Evolutionary conservation across 768 basidiomycete species (phyloP).

Genomic region (Tubosaeta sp.): DNA sequence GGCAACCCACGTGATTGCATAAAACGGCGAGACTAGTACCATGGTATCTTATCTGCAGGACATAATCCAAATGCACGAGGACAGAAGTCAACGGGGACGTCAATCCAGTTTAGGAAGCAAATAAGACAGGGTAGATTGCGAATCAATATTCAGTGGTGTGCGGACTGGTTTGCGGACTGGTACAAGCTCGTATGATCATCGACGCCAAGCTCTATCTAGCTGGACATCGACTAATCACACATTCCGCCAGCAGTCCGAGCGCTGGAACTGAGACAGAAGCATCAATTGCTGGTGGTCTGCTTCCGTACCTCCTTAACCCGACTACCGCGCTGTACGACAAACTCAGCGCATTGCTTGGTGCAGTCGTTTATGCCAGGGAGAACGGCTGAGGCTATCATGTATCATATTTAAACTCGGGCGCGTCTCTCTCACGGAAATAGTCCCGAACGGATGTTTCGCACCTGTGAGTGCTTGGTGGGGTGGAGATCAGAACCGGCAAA

Average conservation of each 20-base stretch:
- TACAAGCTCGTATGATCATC: too few species aligned
- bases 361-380: background rate
- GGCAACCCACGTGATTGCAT: too few species aligned
- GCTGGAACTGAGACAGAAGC: background rate
- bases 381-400: conserved; percentile 9
- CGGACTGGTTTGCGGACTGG: too few species aligned
- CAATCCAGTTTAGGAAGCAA: too few species aligned
- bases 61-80: too few species aligned
- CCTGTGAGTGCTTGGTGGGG: background rate
- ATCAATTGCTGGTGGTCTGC: too few species aligned
- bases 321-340: background rate
- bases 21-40: too few species aligned
- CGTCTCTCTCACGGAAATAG: background rate
- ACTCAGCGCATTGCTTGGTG: background rate
- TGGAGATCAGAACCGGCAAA: conserved; percentile 5
- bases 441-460: background rate
- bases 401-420: conserved; percentile 3
- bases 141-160: too few species aligned
- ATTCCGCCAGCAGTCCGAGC: background rate
- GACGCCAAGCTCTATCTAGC: too few species aligned
- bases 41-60: too few species aligned
- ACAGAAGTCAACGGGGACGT: too few species aligned
- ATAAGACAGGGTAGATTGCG: too few species aligned
- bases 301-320: background rate
- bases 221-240: background rate